Conservation (phyloP, 2,329 filamentous ascomycete species). For the Fusarium odoratissimum region DNA sequence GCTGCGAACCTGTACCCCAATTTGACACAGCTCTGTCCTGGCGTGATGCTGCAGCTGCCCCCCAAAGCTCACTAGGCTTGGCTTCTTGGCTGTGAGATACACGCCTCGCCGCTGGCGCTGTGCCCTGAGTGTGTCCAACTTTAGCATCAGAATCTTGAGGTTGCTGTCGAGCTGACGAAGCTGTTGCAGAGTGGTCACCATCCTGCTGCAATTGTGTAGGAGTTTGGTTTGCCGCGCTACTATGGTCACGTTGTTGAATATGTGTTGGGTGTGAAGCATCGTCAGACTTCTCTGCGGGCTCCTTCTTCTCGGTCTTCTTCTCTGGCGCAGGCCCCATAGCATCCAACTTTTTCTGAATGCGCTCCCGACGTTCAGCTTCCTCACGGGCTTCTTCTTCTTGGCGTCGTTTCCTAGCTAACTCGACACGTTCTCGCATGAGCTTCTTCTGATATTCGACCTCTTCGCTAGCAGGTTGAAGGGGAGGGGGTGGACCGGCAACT, state of each 20-base stretch:
- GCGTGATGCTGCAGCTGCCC: conserved; percentile 51
- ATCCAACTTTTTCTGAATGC: conserved; percentile 78
- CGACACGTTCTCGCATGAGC: conserved; percentile 78
- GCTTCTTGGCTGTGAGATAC: conserved; percentile 50
- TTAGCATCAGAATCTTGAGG: conserved; percentile 22
- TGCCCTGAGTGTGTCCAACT: conserved; percentile 20
- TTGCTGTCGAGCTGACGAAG: conserved; percentile 16
- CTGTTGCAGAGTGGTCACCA: conserved; percentile 7
- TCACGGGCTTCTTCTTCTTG: conserved; percentile 77
- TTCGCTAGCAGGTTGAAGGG: conserved; percentile 56
- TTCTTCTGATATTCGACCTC: conserved; percentile 74
- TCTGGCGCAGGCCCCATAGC: conserved; percentile 74
- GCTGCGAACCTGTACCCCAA: conserved; percentile 61
- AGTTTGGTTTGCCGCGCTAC: conserved; percentile 2
- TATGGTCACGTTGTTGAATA: conserved; percentile 51
- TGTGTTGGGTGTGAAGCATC: conserved; percentile 47
- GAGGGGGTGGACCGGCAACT: conserved; percentile 48
- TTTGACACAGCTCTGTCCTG: conserved; percentile 60
- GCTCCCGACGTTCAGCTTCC: conserved; percentile 76
- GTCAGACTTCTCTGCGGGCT: conserved; percentile 56
- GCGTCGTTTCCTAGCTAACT: conserved; percentile 75
- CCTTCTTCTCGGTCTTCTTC: conserved; percentile 67
- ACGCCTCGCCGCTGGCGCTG: conserved; percentile 42
- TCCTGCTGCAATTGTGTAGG: conserved; percentile 37
- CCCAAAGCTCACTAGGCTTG: conserved; percentile 54